Base-by-base conservation (phyloP, 495 filamentous ascomycete species). In the Clavariopsis aquatica region DNA sequence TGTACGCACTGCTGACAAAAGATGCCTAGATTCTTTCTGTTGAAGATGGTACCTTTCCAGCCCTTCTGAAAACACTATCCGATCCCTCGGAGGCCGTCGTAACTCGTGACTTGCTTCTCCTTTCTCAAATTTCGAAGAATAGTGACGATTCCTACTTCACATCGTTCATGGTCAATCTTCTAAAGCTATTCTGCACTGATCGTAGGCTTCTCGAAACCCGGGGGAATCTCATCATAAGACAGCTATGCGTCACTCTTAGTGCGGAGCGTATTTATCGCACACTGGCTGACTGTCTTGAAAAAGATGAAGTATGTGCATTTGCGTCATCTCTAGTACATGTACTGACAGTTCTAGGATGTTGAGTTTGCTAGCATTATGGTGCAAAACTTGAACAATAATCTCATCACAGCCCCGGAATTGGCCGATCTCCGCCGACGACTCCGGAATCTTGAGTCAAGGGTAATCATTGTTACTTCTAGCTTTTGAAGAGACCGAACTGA, bases 321-420 rank as follows among this genome's bases (percentile, higher is more conserved):
- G n/a, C 24, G 19, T 31, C 13, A 15, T 12, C 15, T 43, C 2
- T n/a, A 41, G 31, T 6, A 34, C 19, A 31, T n/a, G 24, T n/a
- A 24, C 61, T 64, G 17, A 66, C 24, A 26, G 28, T 12, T 56
- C n/a, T 49, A 86, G 79, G 94, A 99, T 72, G 82, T 97, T 31
- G 95, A 98, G 73, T 99, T 99, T 75, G 92, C 95, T 19, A 96
- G 93, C 67, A 99, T 98, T 69, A 99, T 99, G 95, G 92, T 99
- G 26, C 95, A 98, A 72, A 97, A 98, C 74, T 81, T 99, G 47
- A 99, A 99, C 77, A 99, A 99, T 71, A 99, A 98, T 68, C 83
- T 99, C 20, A 98, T 98, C 67, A 99, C 95, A 12, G 95, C 95
- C 0, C 95, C 95, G 0, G 92, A 99, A 72, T 81, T 99, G 31